A percentile compares a stretch with the other conserved stretches of the same genome.
phyloP scores from a whole-genome alignment of 106 monocot species.

The Chionographis japonica region DNA sequence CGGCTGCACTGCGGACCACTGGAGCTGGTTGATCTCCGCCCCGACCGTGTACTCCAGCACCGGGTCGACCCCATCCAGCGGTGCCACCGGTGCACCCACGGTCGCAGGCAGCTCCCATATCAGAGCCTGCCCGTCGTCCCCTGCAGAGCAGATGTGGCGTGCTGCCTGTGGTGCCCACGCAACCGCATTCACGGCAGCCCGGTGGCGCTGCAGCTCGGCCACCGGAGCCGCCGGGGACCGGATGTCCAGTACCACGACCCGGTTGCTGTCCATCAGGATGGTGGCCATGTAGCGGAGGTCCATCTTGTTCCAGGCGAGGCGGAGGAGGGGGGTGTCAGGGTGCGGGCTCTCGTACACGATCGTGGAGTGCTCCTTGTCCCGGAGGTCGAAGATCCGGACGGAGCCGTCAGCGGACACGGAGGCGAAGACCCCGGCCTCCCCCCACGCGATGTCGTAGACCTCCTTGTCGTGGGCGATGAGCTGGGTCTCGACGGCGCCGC shows the following conservation, averaged over 20 bases:
- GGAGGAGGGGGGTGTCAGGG: constrained; percentile 73
- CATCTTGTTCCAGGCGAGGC: constrained; percentile 85
- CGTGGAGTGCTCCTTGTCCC: constrained; percentile 92
- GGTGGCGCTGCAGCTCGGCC: constrained; percentile 78
- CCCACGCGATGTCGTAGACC: constrained; percentile 96
- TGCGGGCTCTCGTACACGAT: constrained; percentile 88
- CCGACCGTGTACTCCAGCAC: constrained; percentile 29
- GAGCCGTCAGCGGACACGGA: constrained; percentile 94
- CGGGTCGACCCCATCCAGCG: constrained; percentile 27
- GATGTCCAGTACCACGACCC: constrained; percentile 75
- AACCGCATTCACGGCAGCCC: constrained; percentile 66
- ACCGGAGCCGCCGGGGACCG: constrained; percentile 67
- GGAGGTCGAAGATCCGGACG: constrained; percentile 76
- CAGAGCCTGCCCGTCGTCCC: constrained; percentile 67
- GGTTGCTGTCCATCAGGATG: constrained; percentile 69
- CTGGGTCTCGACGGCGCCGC: constrained; percentile 67
- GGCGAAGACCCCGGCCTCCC: constrained; percentile 75
- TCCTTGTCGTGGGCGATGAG: constrained; percentile 98
- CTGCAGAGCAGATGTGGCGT: constrained; percentile 57
- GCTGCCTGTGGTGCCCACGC: constrained; percentile 57
- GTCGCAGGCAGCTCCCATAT: constrained; percentile 56
- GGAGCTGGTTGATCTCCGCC: constrained; percentile 62
- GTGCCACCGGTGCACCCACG: constrained; percentile 2
- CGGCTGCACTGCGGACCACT: constrained; percentile 41
- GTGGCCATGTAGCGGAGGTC: constrained; percentile 80